These are phyloP conservation scores for Emmonsia crescens DNA, from an alignment of 2,329 filamentous ascomycete species.

Conservation along the genomic window DNA sequence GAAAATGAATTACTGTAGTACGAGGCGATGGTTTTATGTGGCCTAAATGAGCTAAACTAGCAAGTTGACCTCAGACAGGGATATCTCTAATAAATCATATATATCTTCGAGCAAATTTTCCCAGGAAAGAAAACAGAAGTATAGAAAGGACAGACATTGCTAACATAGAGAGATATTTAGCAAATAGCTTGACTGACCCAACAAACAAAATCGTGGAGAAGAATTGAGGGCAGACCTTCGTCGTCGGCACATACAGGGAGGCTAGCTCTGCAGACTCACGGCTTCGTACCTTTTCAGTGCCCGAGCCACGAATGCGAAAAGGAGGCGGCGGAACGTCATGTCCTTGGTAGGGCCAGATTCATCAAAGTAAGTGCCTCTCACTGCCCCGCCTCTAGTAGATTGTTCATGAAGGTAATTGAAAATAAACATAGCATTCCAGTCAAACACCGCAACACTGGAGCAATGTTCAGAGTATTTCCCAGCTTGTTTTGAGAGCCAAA, in stretches of 20 bases:
- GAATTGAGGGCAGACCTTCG: too few relatives aligned
- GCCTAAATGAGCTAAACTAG: too few relatives aligned
- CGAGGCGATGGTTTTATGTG: too few relatives aligned
- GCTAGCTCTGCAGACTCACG: background rate
- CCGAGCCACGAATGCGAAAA: background rate
- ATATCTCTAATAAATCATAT: too few relatives aligned
- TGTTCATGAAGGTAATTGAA: conserved; percentile 1
- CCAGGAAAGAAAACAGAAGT: too few relatives aligned
- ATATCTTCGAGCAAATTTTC: too few relatives aligned
- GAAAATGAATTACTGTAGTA: too few relatives aligned
- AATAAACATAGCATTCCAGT: conserved; percentile 1
- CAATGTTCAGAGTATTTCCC: background rate
- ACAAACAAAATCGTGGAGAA: too few relatives aligned
- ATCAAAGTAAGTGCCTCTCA: background rate
- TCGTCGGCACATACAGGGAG: too few relatives aligned
- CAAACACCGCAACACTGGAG: background rate
- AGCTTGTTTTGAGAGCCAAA: background rate
- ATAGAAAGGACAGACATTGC: background rate
- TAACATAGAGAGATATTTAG: too few relatives aligned
- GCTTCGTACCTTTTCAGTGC: conserved; percentile 1
- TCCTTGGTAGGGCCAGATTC: background rate
- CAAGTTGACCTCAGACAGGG: too few relatives aligned
- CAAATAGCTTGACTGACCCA: too few relatives aligned
- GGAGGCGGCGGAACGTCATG: background rate
- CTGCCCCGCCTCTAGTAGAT: background rate